Base-by-base conservation (phyloP, 805 yeast genomes). In the Ogataea trehalophila region DNA sequence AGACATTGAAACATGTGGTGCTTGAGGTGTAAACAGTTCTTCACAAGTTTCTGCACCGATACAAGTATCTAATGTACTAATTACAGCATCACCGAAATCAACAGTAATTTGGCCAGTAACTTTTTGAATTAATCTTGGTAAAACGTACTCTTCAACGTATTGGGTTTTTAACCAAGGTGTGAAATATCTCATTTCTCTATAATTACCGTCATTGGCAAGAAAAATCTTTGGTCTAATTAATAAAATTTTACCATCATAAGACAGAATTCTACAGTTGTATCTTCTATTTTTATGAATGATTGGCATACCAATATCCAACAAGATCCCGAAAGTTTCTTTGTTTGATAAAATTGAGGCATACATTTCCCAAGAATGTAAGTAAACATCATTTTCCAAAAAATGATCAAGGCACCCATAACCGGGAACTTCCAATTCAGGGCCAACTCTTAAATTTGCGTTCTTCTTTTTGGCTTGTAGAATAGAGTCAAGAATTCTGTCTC, bases 31-130 rank as follows among this genome's bases (percentile, higher is more conserved):
- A 67, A 94, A 94, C 48, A 94, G 73, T 67, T 94, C 99, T 65
- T 94, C 99, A 66, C 99, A 94, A 0, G 99, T 95, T 67, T 94
- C 99, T 40, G 92, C 88, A n/a, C 99, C 99, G 47, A 94, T 75
- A 39, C 85, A 83, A 0, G 98, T 89, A 59, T 91, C 97, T 49
- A 80, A 63, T 1, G 97, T 86, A 44, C 85, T 80, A 39, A 94
- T 71, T 4, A 88, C 86, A 47, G 95, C 95, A 72, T 94, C 98
- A 44, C 99, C 99, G 67, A 94, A 83, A 29, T 77, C 79, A 14
- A 88, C 95, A 13, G 72, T 66, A 23, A 66, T 53, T 65, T 90
- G 96, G 16, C 82, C 84, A 0, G 91, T 80, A 41, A 85, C 63
- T 51, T 74, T 73, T 51, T 79, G 80, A 46, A 94, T 80, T 55